Base-by-base conservation (phyloP, 495 filamentous ascomycete genomes). In the Gamarada debralockiae region DNA sequence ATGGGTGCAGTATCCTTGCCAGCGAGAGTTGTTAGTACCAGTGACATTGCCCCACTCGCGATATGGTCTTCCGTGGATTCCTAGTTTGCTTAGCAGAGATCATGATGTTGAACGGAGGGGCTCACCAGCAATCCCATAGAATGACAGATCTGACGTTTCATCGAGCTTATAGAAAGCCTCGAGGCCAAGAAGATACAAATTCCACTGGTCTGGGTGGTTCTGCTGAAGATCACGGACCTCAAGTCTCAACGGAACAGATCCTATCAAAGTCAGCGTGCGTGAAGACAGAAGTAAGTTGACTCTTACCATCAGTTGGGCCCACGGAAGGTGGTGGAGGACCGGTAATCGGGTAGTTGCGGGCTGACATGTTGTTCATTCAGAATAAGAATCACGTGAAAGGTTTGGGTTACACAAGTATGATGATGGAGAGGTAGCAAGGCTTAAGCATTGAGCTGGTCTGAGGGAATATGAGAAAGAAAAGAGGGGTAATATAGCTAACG, bases 21-120 rank as follows among this genome's bases (percentile, higher is more conserved):
- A 59, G 3, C 44, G 50, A 49, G 72, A 65, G 39, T 69, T 70
- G 2, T 70, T 63, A 24, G 65, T 66, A 23, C 76, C 70, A 10
- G 66, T 39, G 12, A 85, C 83, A 27, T 73, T 75, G 45, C 75
- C 75, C 80, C 80, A 88, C 9, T 74, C 67, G 17, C 71, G 63
- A 51, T 73, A 79, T 10, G 84, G 84, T 41, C 75, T 72, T 20
- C 84, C 84, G 65, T 87, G 84, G 61, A 86, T 85, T 3, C 83
- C 81, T 83, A 50, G 4, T 2, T 6, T 17, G 7, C 7, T 38
- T 53, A 41, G 38, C 29, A 43, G 12, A 17, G 8, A 33, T 31
- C 17, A 24, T 2, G n/a, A 3, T 22, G 7, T 43, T 25, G 1
- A 8, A 10, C 17, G 22, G 10, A n/a, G 17, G 12, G 6, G 23